Conservation (phyloP, 2,329 filamentous ascomycete species). For the Arthrobotrys conoides region DNA sequence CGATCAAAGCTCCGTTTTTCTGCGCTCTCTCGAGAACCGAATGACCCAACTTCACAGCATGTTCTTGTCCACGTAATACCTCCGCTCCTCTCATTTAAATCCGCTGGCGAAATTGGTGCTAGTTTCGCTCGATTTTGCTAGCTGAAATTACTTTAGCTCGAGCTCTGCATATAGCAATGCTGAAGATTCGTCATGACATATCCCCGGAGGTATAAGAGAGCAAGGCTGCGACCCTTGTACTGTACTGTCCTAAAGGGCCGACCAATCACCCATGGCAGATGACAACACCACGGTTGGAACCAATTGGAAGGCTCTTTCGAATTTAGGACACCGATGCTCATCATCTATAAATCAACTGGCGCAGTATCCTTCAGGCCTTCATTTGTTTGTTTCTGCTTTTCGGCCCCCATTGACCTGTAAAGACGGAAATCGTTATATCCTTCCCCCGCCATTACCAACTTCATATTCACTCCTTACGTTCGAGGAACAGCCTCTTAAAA, state of each 20-base stretch:
- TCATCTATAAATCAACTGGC: constrained; percentile 7
- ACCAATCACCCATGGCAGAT: neutral
- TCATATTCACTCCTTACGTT: constrained; percentile 11
- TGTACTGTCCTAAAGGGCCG: neutral
- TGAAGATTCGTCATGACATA: neutral
- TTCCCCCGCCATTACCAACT: constrained; percentile 1
- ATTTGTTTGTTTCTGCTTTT: neutral
- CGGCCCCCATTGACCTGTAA: neutral
- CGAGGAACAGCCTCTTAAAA: neutral
- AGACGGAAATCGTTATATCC: neutral
- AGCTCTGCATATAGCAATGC: neutral
- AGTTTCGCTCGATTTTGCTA: neutral
- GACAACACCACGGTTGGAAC: neutral
- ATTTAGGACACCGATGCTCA: constrained; percentile 20
- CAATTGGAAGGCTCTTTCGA: constrained; percentile 6
- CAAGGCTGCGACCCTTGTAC: neutral
- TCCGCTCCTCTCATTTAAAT: neutral
- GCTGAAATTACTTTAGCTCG: neutral
- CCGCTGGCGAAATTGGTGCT: neutral
- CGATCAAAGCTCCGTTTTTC: too few relatives aligned
- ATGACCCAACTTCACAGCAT: neutral
- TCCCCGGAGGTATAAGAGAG: neutral
- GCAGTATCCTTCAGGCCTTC: neutral
- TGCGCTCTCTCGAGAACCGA: too few relatives aligned
- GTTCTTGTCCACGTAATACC: neutral